Base-by-base conservation (phyloP, 2,329 filamentous ascomycete genomes). In the Colletotrichum australisinense region DNA sequence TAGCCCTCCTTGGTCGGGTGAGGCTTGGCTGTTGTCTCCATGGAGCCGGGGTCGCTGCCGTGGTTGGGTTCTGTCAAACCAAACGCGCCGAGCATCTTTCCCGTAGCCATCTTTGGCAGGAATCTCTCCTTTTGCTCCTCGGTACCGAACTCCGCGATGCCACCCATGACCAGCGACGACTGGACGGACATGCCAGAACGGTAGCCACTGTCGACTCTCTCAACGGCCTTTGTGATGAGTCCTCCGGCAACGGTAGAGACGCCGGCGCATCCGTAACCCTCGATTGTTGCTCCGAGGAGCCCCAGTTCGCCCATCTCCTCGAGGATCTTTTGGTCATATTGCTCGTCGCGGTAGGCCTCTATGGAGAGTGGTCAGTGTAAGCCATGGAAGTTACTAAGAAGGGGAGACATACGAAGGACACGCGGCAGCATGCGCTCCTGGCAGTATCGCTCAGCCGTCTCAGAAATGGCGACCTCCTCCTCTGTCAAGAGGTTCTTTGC, bases 181-280 rank as follows among this genome's bases (percentile, higher is more conserved):
- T 98, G 95, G 24, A 98, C 95, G 7, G 94, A 97, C 93, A 97
- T 97, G 76, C 94, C 95, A 62, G 94, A 97, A 72, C 95, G 91
- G 84, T 97, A 98, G 62, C 95, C 95, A 74, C 94, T 97, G 81
- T 98, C 95, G 32, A 98, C 94, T 70, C 95, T 90, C 84, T 98
- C 95, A 22, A 98, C 94, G 75, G 95, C 95, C 80, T 95, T 91
- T 24, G 94, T 97, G 82, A 98, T 97, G 75, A 98, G 86, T 26
- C 95, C 95, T n/a, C 93, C 93, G 9, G 95, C 95, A 58, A 98
- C 94, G 67, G 93, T 95, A 76, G 94, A 96, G 30, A 94, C 93
- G 67, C 95, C 95, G 5, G 95, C 95, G 81, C 95, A 98, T 35
- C 91, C 95, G 79, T 97, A 97, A 22, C 95, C 95, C 75, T 96